Conservation (phyloP, 805 yeast genomes). For the Candida sanyiensis region DNA sequence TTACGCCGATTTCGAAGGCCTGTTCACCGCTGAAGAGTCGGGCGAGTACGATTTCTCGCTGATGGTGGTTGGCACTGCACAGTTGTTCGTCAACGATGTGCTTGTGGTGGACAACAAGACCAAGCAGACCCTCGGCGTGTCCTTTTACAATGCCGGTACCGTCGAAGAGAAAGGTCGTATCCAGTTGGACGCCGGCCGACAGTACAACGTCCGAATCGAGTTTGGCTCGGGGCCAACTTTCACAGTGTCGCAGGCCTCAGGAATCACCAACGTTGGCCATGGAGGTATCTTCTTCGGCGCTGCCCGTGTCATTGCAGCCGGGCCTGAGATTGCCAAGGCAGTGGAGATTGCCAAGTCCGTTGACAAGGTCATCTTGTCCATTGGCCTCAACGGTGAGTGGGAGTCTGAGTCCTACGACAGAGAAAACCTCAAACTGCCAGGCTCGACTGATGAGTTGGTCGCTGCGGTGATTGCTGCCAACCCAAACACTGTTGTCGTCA, state of each 20-base stretch:
- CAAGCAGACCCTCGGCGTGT: conserved; percentile 42
- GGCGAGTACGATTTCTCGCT: conserved; percentile 49
- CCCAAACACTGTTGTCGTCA: conserved; percentile 46
- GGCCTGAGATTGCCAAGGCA: conserved; percentile 36
- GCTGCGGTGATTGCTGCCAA: conserved; percentile 40
- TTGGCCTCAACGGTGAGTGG: conserved; percentile 51
- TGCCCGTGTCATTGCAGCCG: conserved; percentile 25
- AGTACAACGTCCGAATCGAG: conserved; percentile 41
- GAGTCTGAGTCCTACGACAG: conserved; percentile 60
- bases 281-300: conserved; percentile 33
- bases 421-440: conserved; percentile 45
- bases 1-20: conserved; percentile 43
- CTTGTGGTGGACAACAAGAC: conserved; percentile 53
- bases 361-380: conserved; percentile 47
- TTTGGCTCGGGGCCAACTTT: conserved; percentile 47
- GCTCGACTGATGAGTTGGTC: conserved; percentile 40
- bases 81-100: conserved; percentile 45
- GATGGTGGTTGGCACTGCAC: conserved; percentile 49
- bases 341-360: conserved; percentile 42
- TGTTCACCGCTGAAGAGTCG: conserved; percentile 40
- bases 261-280: conserved; percentile 28
- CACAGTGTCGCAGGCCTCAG: conserved; percentile 10
- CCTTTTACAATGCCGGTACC: conserved; percentile 52
- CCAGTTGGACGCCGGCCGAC: conserved; percentile 37
- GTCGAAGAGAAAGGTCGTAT: conserved; percentile 40